Percentiles rank a stretch among this genome's conserved stretches.
These are phyloP conservation scores for Penicillium atrosanguineum DNA, from an alignment of 495 filamentous ascomycete genomes.

Conservation along the genomic window DNA sequence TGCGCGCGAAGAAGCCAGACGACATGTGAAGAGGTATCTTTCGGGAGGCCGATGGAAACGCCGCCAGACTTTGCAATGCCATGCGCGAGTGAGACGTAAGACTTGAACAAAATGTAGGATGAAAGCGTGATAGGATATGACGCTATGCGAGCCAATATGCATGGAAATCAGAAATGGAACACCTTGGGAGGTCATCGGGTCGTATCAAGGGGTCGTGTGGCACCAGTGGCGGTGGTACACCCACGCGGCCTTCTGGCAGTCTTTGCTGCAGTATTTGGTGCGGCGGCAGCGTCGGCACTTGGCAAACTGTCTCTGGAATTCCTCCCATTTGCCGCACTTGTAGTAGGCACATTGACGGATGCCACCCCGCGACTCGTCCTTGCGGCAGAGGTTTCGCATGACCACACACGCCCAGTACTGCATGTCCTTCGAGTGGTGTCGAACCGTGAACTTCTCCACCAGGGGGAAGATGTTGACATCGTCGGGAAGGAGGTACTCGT, in stretches of 20 bases:
- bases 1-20: slow-evolving; percentile 17
- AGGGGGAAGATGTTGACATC: slow-evolving; percentile 98
- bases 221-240: slow-evolving; percentile 98
- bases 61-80: slow-evolving; percentile 45
- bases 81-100: slow-evolving; percentile 38
- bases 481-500: slow-evolving; percentile 89
- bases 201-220: slow-evolving; percentile 61
- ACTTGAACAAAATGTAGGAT: slow-evolving; percentile 24
- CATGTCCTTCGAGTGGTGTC: slow-evolving; percentile 94
- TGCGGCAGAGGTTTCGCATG: slow-evolving; percentile 97
- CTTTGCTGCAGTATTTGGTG: slow-evolving; percentile 99
- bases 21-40: slow-evolving; percentile 47
- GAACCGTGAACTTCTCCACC: slow-evolving; percentile 96
- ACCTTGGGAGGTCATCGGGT: slow-evolving; percentile 26
- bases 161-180: slow-evolving; percentile 34
- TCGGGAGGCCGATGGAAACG: slow-evolving; percentile 36
- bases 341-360: slow-evolving; percentile 97
- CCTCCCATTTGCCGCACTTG: slow-evolving; percentile 96
- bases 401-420: slow-evolving; percentile 99
- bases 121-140: slow-evolving; percentile 33
- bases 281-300: slow-evolving; percentile 95
- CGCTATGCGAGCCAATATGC: slow-evolving; percentile 50
- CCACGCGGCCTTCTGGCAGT: slow-evolving; percentile 99
- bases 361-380: slow-evolving; percentile 89
- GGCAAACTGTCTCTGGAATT: slow-evolving; percentile 92